These are phyloP conservation scores for Macrotyloma uniflorum DNA, from an alignment of 306 rosid genomes.

Conservation along the genomic window DNA sequence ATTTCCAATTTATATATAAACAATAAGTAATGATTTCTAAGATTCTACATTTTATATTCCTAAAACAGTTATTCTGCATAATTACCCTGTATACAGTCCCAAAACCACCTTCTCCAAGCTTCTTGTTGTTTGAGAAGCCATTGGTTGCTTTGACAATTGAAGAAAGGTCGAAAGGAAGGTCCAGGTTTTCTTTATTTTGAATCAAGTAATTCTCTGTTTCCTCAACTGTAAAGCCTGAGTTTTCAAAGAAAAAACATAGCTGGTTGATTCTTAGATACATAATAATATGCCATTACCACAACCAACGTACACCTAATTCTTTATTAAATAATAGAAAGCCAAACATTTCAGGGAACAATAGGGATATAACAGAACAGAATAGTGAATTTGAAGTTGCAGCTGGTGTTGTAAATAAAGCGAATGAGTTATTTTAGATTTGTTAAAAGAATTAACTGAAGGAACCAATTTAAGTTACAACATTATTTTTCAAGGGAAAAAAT, in stretches of 20 bases:
- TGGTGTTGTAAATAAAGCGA: neutral
- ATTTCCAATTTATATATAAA: neutral
- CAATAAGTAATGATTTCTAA: neutral
- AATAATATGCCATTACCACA: neutral
- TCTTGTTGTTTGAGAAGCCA: neutral
- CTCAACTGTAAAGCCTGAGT: neutral
- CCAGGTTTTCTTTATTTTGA: neutral
- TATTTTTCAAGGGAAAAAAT: no score
- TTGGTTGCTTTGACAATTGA: neutral
- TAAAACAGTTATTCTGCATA: neutral
- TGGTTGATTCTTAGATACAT: no score
- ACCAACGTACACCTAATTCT: neutral
- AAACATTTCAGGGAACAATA: neutral
- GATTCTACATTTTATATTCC: neutral
- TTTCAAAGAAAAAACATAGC: no score
- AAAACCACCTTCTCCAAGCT: neutral
- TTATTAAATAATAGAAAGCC: neutral
- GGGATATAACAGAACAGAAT: neutral
- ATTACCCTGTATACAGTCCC: neutral
- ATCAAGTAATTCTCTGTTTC: neutral
- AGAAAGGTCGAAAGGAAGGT: neutral
- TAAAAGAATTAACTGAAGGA: neutral
- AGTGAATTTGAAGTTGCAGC: neutral
- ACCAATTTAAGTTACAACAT: no score
- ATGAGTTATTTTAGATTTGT: neutral